Evolutionary conservation across 768 basidiomycete species (phyloP).

Genomic region (Lanmaoa rubissima): DNA sequence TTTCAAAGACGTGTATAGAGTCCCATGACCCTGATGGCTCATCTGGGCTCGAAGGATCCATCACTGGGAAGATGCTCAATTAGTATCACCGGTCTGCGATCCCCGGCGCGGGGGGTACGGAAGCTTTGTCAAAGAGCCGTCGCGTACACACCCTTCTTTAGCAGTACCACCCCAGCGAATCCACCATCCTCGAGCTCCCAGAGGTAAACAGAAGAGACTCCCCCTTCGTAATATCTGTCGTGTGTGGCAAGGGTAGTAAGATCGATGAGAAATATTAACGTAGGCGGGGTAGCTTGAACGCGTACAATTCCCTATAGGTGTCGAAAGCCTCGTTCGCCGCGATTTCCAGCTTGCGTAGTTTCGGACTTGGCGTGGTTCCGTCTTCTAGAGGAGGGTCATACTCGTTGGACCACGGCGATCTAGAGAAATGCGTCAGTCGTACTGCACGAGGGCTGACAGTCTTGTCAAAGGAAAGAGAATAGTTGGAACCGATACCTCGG

Average conservation of each 20-base stretch:
- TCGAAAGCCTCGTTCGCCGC: conserved; percentile 96
- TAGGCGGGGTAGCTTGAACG: conserved; percentile 5
- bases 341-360: conserved; percentile 88
- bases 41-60: conserved; percentile 51
- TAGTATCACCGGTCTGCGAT: not conserved
- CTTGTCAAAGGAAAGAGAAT: not conserved
- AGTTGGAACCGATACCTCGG: not conserved
- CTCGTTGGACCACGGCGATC: conserved; percentile 98
- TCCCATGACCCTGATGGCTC: conserved; percentile 93
- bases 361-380: conserved; percentile 80
- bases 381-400: conserved; percentile 90
- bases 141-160: conserved; percentile 79
- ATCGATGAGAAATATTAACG: not conserved
- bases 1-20: conserved; percentile 97
- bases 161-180: conserved; percentile 93
- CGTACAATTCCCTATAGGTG: conserved; percentile 92
- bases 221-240: conserved; percentile 94
- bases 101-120: conserved; percentile 1
- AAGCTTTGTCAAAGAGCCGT: not conserved
- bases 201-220: conserved; percentile 92
- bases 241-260: not conserved
- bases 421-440: conserved; percentile 34
- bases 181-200: conserved; percentile 98
- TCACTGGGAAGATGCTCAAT: conserved; percentile 41
- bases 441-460: not conserved